These are phyloP conservation scores for Aspergillus awamori DNA, from an alignment of 2,329 filamentous ascomycete species.

Conservation along the genomic window DNA sequence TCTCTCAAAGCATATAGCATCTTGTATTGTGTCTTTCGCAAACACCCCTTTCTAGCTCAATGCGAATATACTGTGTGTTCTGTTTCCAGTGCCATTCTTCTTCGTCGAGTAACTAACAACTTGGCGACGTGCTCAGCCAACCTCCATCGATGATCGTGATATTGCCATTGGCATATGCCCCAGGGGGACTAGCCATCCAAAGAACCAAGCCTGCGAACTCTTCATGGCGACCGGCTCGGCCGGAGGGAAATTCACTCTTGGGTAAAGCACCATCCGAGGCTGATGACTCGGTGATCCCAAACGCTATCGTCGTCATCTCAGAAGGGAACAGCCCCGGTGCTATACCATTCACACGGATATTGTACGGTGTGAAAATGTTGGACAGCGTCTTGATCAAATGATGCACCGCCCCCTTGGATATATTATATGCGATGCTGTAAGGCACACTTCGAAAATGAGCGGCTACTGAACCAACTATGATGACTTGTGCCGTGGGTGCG, in stretches of 20 bases:
- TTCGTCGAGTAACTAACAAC: slow-evolving; percentile 45
- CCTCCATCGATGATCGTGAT: slow-evolving; percentile 67
- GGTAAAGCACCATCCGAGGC: slow-evolving; percentile 45
- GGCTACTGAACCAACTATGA: slow-evolving; percentile 53
- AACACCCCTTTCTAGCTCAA: background rate
- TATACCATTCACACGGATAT: slow-evolving; percentile 55
- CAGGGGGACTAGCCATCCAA: slow-evolving; percentile 66
- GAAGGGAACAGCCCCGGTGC: slow-evolving; percentile 60
- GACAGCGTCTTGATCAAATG: slow-evolving; percentile 55
- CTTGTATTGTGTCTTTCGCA: background rate
- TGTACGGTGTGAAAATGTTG: slow-evolving; percentile 43
- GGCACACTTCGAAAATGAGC: slow-evolving; percentile 45
- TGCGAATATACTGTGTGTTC: background rate
- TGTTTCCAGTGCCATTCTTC: background rate
- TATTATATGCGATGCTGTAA: slow-evolving; percentile 48
- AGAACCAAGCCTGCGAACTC: slow-evolving; percentile 68
- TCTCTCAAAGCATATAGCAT: background rate
- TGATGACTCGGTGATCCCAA: slow-evolving; percentile 44
- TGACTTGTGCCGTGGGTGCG: slow-evolving; percentile 46
- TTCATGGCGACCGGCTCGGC: slow-evolving; percentile 61
- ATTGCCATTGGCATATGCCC: slow-evolving; percentile 67
- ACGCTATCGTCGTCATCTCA: slow-evolving; percentile 60
- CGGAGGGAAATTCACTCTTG: slow-evolving; percentile 57
- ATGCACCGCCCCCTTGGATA: slow-evolving; percentile 52
- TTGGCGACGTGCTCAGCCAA: slow-evolving; percentile 59